Conservation (phyloP, 2,329 filamentous ascomycete species). For the Hirsutella minnesotensis region DNA sequence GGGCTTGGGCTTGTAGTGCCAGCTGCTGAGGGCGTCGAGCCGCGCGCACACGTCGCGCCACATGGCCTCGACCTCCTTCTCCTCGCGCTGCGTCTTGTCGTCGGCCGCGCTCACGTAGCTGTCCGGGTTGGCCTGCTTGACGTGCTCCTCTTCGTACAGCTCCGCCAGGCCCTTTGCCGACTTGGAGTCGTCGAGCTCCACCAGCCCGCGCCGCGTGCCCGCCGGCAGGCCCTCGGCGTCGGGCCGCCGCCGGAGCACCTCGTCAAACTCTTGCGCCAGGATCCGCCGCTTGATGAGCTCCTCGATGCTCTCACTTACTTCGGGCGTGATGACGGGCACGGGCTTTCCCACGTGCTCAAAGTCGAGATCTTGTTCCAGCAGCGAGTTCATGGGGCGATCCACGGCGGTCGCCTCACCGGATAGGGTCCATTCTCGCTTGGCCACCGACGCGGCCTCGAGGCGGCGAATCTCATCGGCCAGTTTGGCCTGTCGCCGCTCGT, state of each 20-base stretch:
- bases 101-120: conserved; percentile 72
- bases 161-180: conserved; percentile 80
- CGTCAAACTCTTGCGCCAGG: conserved; percentile 81
- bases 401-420: conserved; percentile 75
- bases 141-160: conserved; percentile 86
- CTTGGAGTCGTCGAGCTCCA: conserved; percentile 80
- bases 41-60: conserved; percentile 74
- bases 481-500: conserved; percentile 78
- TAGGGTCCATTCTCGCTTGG: conserved; percentile 83
- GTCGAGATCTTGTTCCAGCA: conserved; percentile 88
- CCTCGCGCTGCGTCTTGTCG: conserved; percentile 71
- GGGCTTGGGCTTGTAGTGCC: conserved; percentile 90
- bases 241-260: conserved; percentile 72
- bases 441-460: conserved; percentile 78
- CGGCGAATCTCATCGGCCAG: conserved; percentile 82
- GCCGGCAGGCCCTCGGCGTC: conserved; percentile 54
- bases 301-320: conserved; percentile 84
- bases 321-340: conserved; percentile 83
- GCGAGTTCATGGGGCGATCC: conserved; percentile 78
- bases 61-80: conserved; percentile 68
- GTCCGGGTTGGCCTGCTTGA: conserved; percentile 63
- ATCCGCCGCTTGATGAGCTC: conserved; percentile 90
- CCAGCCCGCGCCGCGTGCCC: conserved; percentile 54
- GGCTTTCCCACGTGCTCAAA: conserved; percentile 95
- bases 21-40: conserved; percentile 81